Conservation (phyloP, 768 basidiomycete species). For the Panaeolus cyanescens region DNA sequence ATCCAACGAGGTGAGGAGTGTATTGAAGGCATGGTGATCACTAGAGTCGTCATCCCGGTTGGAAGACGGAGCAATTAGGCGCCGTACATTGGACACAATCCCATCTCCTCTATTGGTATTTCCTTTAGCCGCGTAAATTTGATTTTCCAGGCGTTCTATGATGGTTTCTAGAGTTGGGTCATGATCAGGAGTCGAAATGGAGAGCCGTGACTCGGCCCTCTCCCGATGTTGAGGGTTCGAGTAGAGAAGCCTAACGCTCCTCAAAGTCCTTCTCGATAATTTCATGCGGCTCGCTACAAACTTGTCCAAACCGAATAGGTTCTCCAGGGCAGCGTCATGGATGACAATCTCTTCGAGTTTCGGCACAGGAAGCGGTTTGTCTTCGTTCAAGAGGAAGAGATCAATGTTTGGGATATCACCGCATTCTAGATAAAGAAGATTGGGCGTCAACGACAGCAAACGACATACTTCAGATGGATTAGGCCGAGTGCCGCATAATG, state of each 20-base stretch:
- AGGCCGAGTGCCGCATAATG: background rate
- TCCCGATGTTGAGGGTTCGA: background rate
- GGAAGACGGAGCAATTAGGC: background rate
- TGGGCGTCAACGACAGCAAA: background rate
- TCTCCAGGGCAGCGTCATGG: background rate
- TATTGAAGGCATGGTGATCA: background rate
- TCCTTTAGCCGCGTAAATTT: background rate
- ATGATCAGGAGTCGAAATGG: background rate
- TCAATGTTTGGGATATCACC: background rate
- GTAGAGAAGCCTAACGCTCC: background rate
- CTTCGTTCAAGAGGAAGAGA: background rate
- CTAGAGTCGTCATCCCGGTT: background rate
- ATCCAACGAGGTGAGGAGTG: background rate
- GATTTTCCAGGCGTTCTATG: background rate
- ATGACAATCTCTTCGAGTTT: background rate
- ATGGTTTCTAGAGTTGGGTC: background rate
- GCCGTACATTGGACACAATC: background rate
- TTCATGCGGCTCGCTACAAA: background rate
- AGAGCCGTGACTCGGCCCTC: too few relatives aligned
- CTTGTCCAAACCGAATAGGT: background rate
- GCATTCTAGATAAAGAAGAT: background rate
- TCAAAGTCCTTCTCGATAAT: background rate
- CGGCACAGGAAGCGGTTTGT: background rate
- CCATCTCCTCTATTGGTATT: background rate
- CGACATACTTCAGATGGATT: background rate